Percentiles rank a stretch among this genome's conserved stretches.
Evolutionary conservation across 1,284 basidiomycete genomes (phyloP).

Genomic region (Trichosporon sp.): DNA sequence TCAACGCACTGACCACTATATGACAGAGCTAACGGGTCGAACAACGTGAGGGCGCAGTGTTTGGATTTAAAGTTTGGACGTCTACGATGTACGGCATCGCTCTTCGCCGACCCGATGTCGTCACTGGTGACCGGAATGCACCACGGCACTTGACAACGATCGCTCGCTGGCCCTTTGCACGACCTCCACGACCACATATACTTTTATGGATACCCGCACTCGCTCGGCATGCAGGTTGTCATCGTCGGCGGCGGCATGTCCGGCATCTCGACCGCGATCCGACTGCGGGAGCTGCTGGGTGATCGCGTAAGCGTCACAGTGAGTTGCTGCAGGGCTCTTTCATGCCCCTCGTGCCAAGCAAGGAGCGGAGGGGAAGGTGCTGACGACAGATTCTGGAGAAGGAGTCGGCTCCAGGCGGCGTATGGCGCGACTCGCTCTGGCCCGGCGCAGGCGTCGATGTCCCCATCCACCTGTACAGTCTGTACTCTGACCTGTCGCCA

Average conservation of each 20-base stretch:
- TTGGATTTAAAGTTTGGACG: too few relatives aligned
- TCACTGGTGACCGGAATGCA: too few relatives aligned
- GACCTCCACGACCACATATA: too few relatives aligned
- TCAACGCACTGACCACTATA: too few relatives aligned
- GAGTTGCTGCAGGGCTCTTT: not conserved
- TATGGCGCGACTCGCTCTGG: conserved; percentile 43
- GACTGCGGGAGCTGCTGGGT: conserved; percentile 36
- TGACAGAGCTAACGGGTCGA: too few relatives aligned
- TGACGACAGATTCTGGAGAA: conserved; percentile 38
- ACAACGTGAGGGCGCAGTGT: too few relatives aligned
- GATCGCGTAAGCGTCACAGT: conserved; percentile 31
- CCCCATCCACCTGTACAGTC: conserved; percentile 41
- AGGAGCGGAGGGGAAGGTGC: not conserved
- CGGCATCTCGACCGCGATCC: conserved; percentile 41
- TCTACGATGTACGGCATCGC: too few relatives aligned
- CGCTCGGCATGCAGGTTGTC: conserved; percentile 20
- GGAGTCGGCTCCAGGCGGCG: conserved; percentile 33
- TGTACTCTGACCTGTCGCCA: conserved; percentile 36
- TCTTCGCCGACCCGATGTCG: too few relatives aligned
- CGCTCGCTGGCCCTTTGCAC: too few relatives aligned
- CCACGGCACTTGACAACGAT: too few relatives aligned
- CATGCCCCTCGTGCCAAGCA: too few relatives aligned
- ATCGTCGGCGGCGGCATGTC: conserved; percentile 38
- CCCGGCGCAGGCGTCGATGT: conserved; percentile 40
- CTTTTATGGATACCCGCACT: too few relatives aligned